Evolutionary conservation across 768 basidiomycete species (phyloP), one percentile per base, ranked within the genome.

Genomic region (Phaffia tasmanica): DNA sequence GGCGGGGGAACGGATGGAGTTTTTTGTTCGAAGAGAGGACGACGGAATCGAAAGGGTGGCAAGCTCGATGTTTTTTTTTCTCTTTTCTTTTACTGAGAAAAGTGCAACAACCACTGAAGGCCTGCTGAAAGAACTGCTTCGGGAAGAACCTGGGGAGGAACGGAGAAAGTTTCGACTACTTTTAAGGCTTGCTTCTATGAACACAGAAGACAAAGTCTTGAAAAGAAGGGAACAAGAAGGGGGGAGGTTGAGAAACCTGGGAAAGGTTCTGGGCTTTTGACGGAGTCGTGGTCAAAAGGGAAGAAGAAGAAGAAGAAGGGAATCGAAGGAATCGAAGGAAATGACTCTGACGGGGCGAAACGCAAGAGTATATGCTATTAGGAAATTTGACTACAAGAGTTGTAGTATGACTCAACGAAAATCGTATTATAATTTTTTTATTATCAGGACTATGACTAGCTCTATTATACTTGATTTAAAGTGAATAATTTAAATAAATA

Each of bases 171-270:
- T n/a, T n/a, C n/a, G 16, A 29, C 53, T n/a, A 54, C n/a, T n/a
- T n/a, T n/a, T n/a, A 54, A 29, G n/a, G 53, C 61, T 62, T 32
- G 50, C 61, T 19, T 62, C 61, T 16, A 62, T 32, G 32, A 27
- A 48, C 49, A 62, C 35, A 42, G 35, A 42, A 42, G 35, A 11
- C 35, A 42, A 42, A 11, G 35, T 42, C n/a, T 29, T 29, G 53
- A 29, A 54, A 29, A 42, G 57, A 57, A 42, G 57, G 42, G 57
- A 32, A 42, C 42, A 30, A 30, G 29, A 4, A 6, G n/a, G 23
- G 32, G 30, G 42, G 58, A 60, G n/a, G 30, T 46, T 29, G 25
- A 11, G 29, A 27, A 25, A 23, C 32, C 42, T 14, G 58, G 42
- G 35, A 25, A 23, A 21, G 42, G 35, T 42, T 42, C 11, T 42